Conservation (phyloP, 1,284 basidiomycete genomes). For the Phlebopus sp. region DNA sequence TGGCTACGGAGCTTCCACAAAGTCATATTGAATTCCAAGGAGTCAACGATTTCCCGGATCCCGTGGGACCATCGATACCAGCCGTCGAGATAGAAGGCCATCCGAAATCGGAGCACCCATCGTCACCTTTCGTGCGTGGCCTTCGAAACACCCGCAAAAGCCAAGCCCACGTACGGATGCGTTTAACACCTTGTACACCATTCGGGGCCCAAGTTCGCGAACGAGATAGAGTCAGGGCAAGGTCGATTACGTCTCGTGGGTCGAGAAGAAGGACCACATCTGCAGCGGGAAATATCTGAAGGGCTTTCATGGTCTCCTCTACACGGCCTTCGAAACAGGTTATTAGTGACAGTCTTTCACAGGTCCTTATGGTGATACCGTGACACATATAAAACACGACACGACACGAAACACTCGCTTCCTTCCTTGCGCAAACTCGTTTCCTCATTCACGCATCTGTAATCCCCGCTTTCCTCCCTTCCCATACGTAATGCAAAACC, state of each 20-base stretch:
- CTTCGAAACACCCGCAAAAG: conserved; percentile 12
- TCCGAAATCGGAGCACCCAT: conserved; percentile 9
- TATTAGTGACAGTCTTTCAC: not conserved
- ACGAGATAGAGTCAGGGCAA: conserved; percentile 22
- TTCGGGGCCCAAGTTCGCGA: conserved; percentile 17
- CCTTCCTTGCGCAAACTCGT: too few species aligned
- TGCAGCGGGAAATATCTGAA: conserved; percentile 32
- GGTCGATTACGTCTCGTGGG: conserved; percentile 23
- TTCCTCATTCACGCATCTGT: too few species aligned
- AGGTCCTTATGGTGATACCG: not conserved
- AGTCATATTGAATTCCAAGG: conserved; percentile 21
- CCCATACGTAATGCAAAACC: too few species aligned
- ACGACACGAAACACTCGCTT: too few species aligned
- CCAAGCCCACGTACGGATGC: conserved; percentile 9
- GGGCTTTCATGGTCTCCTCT: not conserved
- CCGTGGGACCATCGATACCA: conserved; percentile 9
- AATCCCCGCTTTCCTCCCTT: too few species aligned
- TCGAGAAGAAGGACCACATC: conserved; percentile 31
- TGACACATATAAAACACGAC: not conserved
- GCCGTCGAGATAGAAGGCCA: conserved; percentile 9
- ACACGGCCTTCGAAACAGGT: too few species aligned
- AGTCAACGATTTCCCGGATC: conserved; percentile 25
- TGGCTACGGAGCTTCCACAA: conserved; percentile 13
- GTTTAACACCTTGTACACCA: conserved; percentile 22
- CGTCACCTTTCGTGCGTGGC: not conserved